Conservation (phyloP, 352 stramenopile genomes). For the Globisporangium camurandrum region DNA sequence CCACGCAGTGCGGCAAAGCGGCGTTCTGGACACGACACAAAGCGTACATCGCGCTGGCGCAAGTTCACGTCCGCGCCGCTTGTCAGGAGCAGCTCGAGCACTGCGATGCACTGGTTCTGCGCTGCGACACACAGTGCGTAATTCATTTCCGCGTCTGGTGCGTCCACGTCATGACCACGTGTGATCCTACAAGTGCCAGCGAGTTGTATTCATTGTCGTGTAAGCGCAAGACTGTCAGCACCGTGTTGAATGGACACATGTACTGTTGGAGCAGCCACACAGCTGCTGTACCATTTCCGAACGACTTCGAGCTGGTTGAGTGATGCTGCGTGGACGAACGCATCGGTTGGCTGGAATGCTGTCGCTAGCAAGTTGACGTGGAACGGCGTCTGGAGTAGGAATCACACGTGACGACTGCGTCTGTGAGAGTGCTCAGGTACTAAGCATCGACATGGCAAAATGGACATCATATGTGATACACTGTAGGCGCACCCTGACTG, state of each 20-base stretch:
- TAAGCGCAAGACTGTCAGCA: too few relatives aligned
- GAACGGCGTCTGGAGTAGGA: conserved; percentile 21
- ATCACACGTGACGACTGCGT: not conserved
- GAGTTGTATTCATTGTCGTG: too few relatives aligned
- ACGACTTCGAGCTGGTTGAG: conserved; percentile 62
- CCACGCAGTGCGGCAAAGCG: too few relatives aligned
- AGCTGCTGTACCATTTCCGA: conserved; percentile 42
- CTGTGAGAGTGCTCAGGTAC: too few relatives aligned
- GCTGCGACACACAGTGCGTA: conserved; percentile 40
- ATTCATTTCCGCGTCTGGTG: conserved; percentile 38
- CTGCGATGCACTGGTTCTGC: conserved; percentile 52
- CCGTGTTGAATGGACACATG: too few relatives aligned
- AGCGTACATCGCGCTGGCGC: conserved; percentile 29
- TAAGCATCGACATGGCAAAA: too few relatives aligned
- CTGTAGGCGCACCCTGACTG: not conserved
- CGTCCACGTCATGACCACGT: conserved; percentile 35
- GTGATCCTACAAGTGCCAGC: conserved; percentile 47
- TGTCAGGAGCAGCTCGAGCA: conserved; percentile 40
- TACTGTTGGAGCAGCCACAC: too few relatives aligned
- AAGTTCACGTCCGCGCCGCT: conserved; percentile 32
- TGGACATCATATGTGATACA: not conserved
- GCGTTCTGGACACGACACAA: too few relatives aligned
- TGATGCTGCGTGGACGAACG: conserved; percentile 59
- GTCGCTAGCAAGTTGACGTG: conserved; percentile 26
- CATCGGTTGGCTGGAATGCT: conserved; percentile 33